Conservation (phyloP, 1,139 yeast genomes). For the Petasospora fabianii region DNA sequence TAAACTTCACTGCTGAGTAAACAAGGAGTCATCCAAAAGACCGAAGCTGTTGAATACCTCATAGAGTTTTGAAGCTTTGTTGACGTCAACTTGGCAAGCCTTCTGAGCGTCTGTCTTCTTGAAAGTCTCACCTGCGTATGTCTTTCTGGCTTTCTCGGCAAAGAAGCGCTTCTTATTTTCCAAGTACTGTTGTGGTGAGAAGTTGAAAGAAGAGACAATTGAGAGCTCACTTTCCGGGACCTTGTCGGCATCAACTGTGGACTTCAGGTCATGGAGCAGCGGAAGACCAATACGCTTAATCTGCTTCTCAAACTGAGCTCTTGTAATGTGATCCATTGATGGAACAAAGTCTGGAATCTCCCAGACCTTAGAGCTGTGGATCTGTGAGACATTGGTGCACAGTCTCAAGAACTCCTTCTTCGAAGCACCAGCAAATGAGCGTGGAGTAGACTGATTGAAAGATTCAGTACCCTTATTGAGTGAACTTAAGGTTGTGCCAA, state of each 20-base stretch:
- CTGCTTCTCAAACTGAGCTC: conserved; percentile 9
- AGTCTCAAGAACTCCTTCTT: conserved; percentile 15
- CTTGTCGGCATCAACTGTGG: conserved; percentile 4
- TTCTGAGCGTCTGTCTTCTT: conserved; percentile 28
- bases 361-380: conserved; percentile 18
- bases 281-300: conserved; percentile 16
- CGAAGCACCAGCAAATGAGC: conserved; percentile 5
- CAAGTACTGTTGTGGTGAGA: conserved; percentile 21
- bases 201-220: conserved; percentile 17
- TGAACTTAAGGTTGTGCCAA: too few relatives aligned
- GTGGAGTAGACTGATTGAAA: conserved; percentile 2
- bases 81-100: conserved; percentile 27
- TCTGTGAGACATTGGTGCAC: conserved; percentile 18
- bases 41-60: conserved; percentile 23
- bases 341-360: conserved; percentile 23
- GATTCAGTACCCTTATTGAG: too few relatives aligned
- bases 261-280: conserved; percentile 11
- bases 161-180: conserved; percentile 26
- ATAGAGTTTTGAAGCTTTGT: conserved; percentile 25
- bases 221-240: conserved; percentile 14
- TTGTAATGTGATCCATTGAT: conserved; percentile 8
- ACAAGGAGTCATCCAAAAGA: conserved; percentile 20
- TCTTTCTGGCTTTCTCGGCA: conserved; percentile 28
- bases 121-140: conserved; percentile 12
- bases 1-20: not conserved